A percentile compares a stretch with the other conserved stretches of the same genome.
phyloP scores from a whole-genome alignment of 2,329 filamentous ascomycete genomes.

The Exophiala sp. region DNA sequence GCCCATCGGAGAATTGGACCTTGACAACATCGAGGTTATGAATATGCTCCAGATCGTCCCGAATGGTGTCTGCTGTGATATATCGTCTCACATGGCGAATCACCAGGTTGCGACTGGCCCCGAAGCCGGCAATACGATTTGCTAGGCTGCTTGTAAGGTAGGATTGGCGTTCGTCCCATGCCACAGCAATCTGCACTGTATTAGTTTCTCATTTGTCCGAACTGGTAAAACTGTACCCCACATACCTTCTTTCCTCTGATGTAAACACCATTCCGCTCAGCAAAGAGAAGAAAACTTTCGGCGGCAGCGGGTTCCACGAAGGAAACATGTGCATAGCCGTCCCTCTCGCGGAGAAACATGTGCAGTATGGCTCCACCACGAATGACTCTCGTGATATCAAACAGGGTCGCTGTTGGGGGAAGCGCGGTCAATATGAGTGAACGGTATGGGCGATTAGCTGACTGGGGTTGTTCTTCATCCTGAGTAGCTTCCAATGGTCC shows the following conservation, averaged over 20 bases:
- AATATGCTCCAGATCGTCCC: slow-evolving; percentile 76
- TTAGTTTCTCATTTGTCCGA: slow-evolving; percentile 3
- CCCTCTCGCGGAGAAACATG: slow-evolving; percentile 58
- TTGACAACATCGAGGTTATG: slow-evolving; percentile 71
- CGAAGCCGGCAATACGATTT: slow-evolving; percentile 57
- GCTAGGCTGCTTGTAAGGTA: slow-evolving; percentile 60
- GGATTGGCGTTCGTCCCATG: slow-evolving; percentile 71
- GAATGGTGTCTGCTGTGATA: slow-evolving; percentile 62
- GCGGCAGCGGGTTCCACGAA: slow-evolving; percentile 65
- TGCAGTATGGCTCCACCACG: slow-evolving; percentile 70
- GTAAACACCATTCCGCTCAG: slow-evolving; percentile 64
- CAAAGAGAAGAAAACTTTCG: slow-evolving; percentile 62
- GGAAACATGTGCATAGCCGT: slow-evolving; percentile 63
- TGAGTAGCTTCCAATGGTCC: not conserved
- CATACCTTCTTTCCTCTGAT: slow-evolving; percentile 65
- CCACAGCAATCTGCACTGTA: slow-evolving; percentile 58
- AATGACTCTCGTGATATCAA: slow-evolving; percentile 62
- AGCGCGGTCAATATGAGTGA: slow-evolving; percentile 64
- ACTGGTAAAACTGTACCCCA: slow-evolving; percentile 2
- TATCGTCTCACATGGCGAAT: slow-evolving; percentile 58
- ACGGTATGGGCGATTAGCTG: slow-evolving; percentile 36
- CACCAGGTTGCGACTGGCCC: slow-evolving; percentile 71
- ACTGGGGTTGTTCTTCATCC: not conserved
- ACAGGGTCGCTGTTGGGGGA: slow-evolving; percentile 59
- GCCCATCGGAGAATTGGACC: slow-evolving; percentile 56